phyloP scores from a whole-genome alignment of 441 rosid genomes.

The Manihot esculenta region DNA sequence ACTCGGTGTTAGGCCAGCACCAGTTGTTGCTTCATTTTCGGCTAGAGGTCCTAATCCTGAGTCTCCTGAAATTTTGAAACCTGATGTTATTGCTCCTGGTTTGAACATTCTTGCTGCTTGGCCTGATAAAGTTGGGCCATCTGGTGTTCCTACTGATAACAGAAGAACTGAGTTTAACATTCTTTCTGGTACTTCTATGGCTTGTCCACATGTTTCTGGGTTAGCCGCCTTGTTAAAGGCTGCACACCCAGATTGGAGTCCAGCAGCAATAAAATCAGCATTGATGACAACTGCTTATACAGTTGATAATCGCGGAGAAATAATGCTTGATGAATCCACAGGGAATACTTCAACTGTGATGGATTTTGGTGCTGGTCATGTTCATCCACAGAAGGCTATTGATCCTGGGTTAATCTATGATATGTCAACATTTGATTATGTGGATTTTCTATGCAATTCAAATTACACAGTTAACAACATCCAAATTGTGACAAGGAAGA shows the following conservation, averaged over 20 bases:
- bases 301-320: conserved; percentile 48
- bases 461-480: conserved; percentile 54
- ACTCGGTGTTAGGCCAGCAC: conserved; percentile 71
- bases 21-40: conserved; percentile 77
- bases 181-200: conserved; percentile 84
- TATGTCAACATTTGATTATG: conserved; percentile 52
- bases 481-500: conserved; percentile 55
- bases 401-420: conserved; percentile 78
- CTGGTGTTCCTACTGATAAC: conserved; percentile 55
- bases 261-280: conserved; percentile 69
- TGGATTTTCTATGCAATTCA: conserved; percentile 62
- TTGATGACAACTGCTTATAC: conserved; percentile 73
- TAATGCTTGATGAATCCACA: conserved; percentile 64
- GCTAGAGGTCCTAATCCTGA: conserved; percentile 77
- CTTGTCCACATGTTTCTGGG: conserved; percentile 80
- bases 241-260: conserved; percentile 72
- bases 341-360: conserved; percentile 57
- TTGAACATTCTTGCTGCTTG: conserved; percentile 78
- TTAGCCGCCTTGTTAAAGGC: conserved; percentile 82
- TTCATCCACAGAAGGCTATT: conserved; percentile 62
- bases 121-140: conserved; percentile 68
- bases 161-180: conserved; percentile 72
- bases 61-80: conserved; percentile 69
- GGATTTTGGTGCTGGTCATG: conserved; percentile 71
- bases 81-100: conserved; percentile 81